Evolutionary conservation across 768 basidiomycete species (phyloP).

Genomic region (Pleurotus eryngii): DNA sequence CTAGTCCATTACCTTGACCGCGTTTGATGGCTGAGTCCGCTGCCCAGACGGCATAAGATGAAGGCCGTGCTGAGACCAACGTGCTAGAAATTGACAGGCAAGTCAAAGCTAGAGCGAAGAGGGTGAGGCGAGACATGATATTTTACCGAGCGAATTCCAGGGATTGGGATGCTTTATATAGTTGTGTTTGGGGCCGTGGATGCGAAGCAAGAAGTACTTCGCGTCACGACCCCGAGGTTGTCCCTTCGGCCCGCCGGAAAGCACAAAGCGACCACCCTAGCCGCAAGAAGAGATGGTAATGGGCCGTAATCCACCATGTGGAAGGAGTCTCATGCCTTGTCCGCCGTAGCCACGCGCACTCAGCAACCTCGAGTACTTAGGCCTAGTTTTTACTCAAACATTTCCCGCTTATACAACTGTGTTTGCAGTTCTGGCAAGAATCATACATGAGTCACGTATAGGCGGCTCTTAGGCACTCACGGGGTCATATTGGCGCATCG

Average conservation of each 20-base stretch:
- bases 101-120: background rate
- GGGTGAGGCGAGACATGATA: background rate
- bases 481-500: too few species aligned
- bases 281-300: too few species aligned
- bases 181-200: background rate
- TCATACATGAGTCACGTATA: too few species aligned
- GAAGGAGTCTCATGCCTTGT: too few species aligned
- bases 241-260: background rate
- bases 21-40: constrained; percentile 42
- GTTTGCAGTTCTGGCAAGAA: too few species aligned
- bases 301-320: too few species aligned
- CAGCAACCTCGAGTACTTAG: too few species aligned
- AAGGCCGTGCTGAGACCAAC: constrained; percentile 18
- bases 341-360: too few species aligned
- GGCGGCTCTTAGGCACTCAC: too few species aligned
- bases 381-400: too few species aligned
- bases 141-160: background rate
- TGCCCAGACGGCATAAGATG: constrained; percentile 42
- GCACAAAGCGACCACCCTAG: too few species aligned
- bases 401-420: too few species aligned
- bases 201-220: background rate
- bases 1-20: constrained; percentile 40
- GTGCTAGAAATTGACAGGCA: background rate
- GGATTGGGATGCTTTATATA: background rate
- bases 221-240: background rate